Evolutionary conservation across 441 rosid species (phyloP), one percentile per base, ranked within the genome.

Genomic region (Pelargonium fulgidum): DNA sequence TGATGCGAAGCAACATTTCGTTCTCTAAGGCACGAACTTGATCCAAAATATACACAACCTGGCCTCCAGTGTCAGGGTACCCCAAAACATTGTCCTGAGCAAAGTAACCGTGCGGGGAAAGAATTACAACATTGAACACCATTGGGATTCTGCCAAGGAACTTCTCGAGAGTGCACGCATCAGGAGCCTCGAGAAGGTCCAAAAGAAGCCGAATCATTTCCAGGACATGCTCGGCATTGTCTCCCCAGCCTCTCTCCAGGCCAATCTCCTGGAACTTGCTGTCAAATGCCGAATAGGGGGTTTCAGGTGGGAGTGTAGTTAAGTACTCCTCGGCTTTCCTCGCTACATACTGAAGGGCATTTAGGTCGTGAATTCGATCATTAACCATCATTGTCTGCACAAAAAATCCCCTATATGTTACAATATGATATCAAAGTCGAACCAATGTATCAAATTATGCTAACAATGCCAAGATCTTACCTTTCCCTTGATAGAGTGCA

Each of bases 21-120:
- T 75, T 83, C 77, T 92, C 98, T 75, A 92, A 41, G 24, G 98
- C 98, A 66, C 98, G 96, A 47, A 92, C 98, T 88, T 92, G 98
- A 83, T 92, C 98, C 85, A 92, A 80, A 80, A 92, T 92, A 76
- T 92, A 92, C 12, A 92, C 98, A 82, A 91, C 97, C 93, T 93
- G 99, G 75, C 99, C 99, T 68, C 99, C 99, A 0, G 99, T 93
- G 74, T 93, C 99, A 7, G 99, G 99, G 81, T 91, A 93, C 2
- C 99, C 99, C 79, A 93, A 81, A 73, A 93, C 96, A 65, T 91
- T 85, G 82, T 93, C 97, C 58, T 93, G 98, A 24, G 98, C 98
- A 64, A 92, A 92, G 87, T 87, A 92, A 20, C 98, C 98, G 47
- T 92, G 98, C 6, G 98, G 98, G 10, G 98, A 75, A 79, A 90